Percentiles rank a stretch among this genome's conserved stretches.
These are phyloP conservation scores for Pisolithus microcarpus DNA, from an alignment of 768 basidiomycete species.

Conservation along the genomic window DNA sequence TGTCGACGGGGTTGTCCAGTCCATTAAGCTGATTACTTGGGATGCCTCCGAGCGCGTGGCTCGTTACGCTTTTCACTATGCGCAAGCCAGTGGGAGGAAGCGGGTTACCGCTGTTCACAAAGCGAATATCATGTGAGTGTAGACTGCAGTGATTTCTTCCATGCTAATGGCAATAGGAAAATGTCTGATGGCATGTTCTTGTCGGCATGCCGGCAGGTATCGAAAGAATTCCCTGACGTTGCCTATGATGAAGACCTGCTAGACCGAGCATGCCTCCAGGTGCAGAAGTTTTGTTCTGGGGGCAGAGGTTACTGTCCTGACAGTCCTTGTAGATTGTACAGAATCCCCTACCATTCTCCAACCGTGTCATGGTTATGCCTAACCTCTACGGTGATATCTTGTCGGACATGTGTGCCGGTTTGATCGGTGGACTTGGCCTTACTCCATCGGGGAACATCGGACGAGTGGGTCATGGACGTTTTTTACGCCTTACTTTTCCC, in stretches of 20 bases:
- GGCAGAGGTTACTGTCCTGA: background rate
- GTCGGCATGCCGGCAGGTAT: constrained; percentile 91
- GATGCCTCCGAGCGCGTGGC: constrained; percentile 98
- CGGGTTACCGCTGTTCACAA: constrained; percentile 99
- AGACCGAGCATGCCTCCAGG: constrained; percentile 92
- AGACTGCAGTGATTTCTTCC: background rate
- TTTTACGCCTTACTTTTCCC: constrained; percentile 11
- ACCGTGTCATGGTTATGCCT: constrained; percentile 99
- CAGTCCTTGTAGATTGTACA: constrained; percentile 67
- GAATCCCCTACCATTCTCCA: constrained; percentile 88
- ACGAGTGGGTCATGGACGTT: constrained; percentile 45
- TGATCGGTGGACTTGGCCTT: constrained; percentile 95
- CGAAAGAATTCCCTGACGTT: constrained; percentile 91
- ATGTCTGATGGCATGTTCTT: constrained; percentile 99
- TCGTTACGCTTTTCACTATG: constrained; percentile 97
- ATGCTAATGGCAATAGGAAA: constrained; percentile 58
- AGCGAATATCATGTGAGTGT: constrained; percentile 92
- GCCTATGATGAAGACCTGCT: constrained; percentile 95
- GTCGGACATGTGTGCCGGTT: constrained; percentile 96
- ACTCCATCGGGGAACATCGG: constrained; percentile 98
- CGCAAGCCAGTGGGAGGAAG: constrained; percentile 75
- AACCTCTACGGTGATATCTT: constrained; percentile 95
- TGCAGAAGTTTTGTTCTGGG: constrained; percentile 23
- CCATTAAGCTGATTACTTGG: constrained; percentile 99
- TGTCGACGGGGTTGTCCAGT: constrained; percentile 97